These are phyloP conservation scores for Linnemannia hyalina DNA, from an alignment of 192 early-diverging fungal genomes.

Conservation along the genomic window DNA sequence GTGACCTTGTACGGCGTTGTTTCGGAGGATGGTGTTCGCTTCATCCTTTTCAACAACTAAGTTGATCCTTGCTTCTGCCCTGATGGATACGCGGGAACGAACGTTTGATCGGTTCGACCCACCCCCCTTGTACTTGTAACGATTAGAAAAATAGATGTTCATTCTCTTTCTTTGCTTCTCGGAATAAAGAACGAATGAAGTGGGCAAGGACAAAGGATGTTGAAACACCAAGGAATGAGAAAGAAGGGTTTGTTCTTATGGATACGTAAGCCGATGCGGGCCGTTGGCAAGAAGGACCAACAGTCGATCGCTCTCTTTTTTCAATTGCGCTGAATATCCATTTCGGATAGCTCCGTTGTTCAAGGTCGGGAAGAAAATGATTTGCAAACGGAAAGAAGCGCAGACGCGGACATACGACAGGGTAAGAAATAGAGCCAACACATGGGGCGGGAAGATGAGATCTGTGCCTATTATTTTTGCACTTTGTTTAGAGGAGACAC, in stretches of 20 bases:
- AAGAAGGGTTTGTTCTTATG: background rate
- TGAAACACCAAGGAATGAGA: background rate
- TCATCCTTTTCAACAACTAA: conserved; percentile 41
- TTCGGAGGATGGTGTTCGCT: conserved; percentile 31
- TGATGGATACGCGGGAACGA: background rate
- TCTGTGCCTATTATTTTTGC: background rate
- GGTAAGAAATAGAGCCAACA: background rate
- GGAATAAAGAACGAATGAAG: background rate
- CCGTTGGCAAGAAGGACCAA: background rate
- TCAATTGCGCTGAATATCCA: background rate
- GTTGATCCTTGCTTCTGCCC: background rate
- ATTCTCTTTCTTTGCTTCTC: background rate
- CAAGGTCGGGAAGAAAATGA: background rate
- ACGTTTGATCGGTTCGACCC: background rate
- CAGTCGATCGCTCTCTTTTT: background rate
- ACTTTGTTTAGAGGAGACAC: background rate
- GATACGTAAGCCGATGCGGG: conserved; percentile 6
- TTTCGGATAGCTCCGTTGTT: background rate
- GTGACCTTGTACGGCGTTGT: conserved; percentile 20
- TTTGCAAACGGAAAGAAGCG: background rate
- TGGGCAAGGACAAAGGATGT: background rate
- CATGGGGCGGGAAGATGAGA: background rate
- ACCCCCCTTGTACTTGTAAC: background rate
- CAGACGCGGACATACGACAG: background rate
- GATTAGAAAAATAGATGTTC: background rate